These are phyloP conservation scores for Cicer judaicum DNA, from an alignment of 306 rosid species.

Conservation along the genomic window DNA sequence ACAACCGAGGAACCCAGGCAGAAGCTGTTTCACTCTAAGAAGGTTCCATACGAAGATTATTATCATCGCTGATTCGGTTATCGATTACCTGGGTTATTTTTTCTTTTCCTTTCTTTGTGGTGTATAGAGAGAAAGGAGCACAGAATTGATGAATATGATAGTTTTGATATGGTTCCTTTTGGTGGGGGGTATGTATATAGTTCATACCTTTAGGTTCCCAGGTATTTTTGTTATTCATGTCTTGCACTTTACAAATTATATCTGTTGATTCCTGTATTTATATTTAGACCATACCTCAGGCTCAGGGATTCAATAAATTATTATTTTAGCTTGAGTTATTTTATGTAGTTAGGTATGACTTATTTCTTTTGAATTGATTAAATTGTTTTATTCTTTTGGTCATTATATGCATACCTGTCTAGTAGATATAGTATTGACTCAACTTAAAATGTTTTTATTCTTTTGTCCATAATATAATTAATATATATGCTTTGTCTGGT, in stretches of 20 bases:
- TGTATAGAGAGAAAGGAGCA: constrained; percentile 59
- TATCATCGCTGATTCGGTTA: constrained; percentile 38
- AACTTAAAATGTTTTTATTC: constrained; percentile 17
- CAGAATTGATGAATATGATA: constrained; percentile 56
- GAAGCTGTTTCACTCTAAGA: constrained; percentile 55
- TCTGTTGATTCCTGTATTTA: constrained; percentile 63
- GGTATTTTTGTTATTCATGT: constrained; percentile 57
- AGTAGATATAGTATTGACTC: not conserved
- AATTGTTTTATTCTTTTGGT: constrained; percentile 11
- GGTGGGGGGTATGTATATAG: constrained; percentile 73
- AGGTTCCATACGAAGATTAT: constrained; percentile 10
- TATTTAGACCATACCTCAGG: constrained; percentile 56
- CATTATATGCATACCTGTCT: constrained; percentile 17
- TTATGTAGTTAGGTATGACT: constrained; percentile 37
- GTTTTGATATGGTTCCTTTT: constrained; percentile 54
- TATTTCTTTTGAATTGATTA: constrained; percentile 20
- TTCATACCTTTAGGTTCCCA: constrained; percentile 58
- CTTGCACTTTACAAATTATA: constrained; percentile 55
- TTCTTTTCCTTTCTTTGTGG: constrained; percentile 32
- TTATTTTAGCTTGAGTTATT: constrained; percentile 44
- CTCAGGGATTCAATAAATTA: constrained; percentile 60
- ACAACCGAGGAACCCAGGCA: constrained; percentile 53
- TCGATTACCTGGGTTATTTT: constrained; percentile 48
- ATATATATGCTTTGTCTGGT: constrained; percentile 1
- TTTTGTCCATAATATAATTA: not conserved